Evolutionary conservation across 169 alveolate species (phyloP).

Genomic region (Pseudocohnilembus persalinus): DNA sequence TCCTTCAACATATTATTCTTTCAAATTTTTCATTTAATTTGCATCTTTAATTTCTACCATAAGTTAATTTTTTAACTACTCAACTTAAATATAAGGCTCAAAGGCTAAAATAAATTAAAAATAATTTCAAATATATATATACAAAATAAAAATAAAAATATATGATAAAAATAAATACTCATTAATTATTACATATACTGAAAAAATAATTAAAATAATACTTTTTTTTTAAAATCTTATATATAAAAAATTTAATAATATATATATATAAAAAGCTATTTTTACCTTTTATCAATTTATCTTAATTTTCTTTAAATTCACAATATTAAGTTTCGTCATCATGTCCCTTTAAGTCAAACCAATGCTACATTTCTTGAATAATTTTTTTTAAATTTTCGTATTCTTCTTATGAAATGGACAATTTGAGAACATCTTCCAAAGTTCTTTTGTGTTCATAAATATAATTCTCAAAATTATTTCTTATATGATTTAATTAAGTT

Average conservation of each 20-base stretch:
- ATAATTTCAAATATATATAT: too few relatives aligned
- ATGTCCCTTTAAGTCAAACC: neutral
- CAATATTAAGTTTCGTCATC: neutral
- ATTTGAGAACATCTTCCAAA: neutral
- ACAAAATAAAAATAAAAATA: too few relatives aligned
- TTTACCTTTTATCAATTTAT: neutral
- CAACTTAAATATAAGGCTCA: neutral
- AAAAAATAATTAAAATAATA: too few relatives aligned
- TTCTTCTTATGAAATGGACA: neutral
- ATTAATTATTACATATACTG: too few relatives aligned
- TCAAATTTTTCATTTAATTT: neutral
- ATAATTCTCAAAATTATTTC: neutral
- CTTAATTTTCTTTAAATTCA: neutral
- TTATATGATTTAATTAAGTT: too few relatives aligned
- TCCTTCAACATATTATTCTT: neutral
- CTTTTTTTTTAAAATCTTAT: too few relatives aligned
- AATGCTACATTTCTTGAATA: neutral
- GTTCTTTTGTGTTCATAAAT: neutral
- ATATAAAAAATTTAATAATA: too few relatives aligned
- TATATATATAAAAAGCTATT: neutral
- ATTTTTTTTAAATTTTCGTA: neutral
- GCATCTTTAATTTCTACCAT: neutral
- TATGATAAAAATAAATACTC: too few relatives aligned
- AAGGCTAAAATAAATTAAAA: neutral
- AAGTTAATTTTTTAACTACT: neutral